phyloP scores from a whole-genome alignment of 169 alveolate genomes.

The Toxoplasma gondii region DNA sequence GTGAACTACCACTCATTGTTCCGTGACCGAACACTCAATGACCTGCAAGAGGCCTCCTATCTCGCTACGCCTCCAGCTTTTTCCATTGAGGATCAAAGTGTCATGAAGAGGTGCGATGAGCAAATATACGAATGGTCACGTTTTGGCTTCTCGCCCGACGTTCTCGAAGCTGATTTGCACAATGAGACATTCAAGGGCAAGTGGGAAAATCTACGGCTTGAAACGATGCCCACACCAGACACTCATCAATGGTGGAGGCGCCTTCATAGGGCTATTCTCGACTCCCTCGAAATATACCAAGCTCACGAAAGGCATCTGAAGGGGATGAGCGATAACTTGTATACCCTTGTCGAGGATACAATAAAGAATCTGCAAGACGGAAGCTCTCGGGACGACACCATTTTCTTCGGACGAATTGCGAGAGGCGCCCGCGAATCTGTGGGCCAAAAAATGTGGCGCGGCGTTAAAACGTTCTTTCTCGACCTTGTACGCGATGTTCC shows the following conservation, averaged over 20 bases:
- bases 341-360: constrained; percentile 56
- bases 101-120: constrained; percentile 43
- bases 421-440: constrained; percentile 8
- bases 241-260: constrained; percentile 66
- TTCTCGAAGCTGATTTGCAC: constrained; percentile 53
- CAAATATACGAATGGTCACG: constrained; percentile 59
- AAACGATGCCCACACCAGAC: constrained; percentile 61
- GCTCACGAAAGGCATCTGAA: constrained; percentile 52
- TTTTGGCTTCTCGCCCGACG: constrained; percentile 41
- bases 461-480: constrained; percentile 39
- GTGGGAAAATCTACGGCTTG: constrained; percentile 50
- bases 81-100: constrained; percentile 20
- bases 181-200: constrained; percentile 52
- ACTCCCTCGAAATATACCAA: constrained; percentile 45
- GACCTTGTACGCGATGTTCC: constrained; percentile 52
- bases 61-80: constrained; percentile 18
- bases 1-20: constrained; percentile 54
- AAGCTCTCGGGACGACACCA: constrained; percentile 36
- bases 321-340: constrained; percentile 53
- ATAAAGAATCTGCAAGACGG: constrained; percentile 8
- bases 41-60: constrained; percentile 1
- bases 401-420: constrained; percentile 56
- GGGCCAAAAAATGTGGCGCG: constrained; percentile 33
- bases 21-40: constrained; percentile 53
- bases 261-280: constrained; percentile 32